Percentiles rank a stretch among this genome's conserved stretches.
Evolutionary conservation across 1,284 basidiomycete species (phyloP).

Genomic region (Farysia itapuensis): DNA sequence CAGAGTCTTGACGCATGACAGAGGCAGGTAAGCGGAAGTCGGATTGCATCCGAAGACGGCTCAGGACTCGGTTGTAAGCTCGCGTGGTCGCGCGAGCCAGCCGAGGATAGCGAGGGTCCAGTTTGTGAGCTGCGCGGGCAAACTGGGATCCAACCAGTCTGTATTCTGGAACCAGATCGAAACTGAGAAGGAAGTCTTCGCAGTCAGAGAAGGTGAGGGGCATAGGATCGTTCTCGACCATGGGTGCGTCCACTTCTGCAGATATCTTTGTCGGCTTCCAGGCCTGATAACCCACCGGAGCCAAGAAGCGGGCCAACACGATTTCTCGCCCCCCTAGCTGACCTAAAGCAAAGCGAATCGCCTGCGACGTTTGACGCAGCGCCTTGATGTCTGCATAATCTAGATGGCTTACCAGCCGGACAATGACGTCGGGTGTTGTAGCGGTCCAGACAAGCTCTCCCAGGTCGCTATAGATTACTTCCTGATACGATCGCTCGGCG

Average conservation of each 20-base stretch:
- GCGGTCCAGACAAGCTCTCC: constrained; percentile 45
- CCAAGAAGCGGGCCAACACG: constrained; percentile 50
- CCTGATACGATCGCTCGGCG: constrained; percentile 10
- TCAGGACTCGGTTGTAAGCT: constrained; percentile 60
- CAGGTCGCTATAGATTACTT: constrained; percentile 43
- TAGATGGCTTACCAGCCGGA: constrained; percentile 36
- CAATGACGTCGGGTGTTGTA: constrained; percentile 44
- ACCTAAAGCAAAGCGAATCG: constrained; percentile 38
- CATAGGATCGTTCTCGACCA: constrained; percentile 39
- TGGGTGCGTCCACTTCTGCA: not conserved
- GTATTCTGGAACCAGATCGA: constrained; percentile 48
- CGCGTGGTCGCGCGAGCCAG: constrained; percentile 58
- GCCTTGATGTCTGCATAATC: constrained; percentile 51
- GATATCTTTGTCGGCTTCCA: constrained; percentile 25
- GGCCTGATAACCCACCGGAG: constrained; percentile 41
- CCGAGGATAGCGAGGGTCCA: constrained; percentile 53
- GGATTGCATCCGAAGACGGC: constrained; percentile 57
- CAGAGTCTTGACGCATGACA: not conserved
- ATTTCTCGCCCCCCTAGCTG: constrained; percentile 36
- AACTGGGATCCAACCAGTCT: constrained; percentile 41
- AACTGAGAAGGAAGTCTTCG: constrained; percentile 53
- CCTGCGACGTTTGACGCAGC: constrained; percentile 44
- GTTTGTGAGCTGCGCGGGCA: constrained; percentile 32
- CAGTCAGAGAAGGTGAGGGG: constrained; percentile 48
- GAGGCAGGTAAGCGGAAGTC: constrained; percentile 6